Base-by-base conservation (phyloP, 2,329 filamentous ascomycete genomes). In the Graphilbum sp. region DNA sequence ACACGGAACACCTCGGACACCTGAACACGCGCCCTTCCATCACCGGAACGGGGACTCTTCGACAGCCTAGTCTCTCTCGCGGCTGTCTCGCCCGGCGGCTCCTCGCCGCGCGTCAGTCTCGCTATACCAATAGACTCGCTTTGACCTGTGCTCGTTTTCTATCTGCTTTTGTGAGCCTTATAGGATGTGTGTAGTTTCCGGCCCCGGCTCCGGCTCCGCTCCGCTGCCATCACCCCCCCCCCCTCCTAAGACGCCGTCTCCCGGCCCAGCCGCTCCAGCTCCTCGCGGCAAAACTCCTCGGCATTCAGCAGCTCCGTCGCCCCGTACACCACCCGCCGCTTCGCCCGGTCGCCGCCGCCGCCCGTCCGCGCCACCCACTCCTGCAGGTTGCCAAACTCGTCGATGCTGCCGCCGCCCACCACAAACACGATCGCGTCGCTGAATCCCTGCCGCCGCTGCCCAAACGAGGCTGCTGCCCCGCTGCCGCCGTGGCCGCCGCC, bases 331-430 rank as follows among this genome's bases (percentile, higher is more conserved):
- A 98, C 81, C 46, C 86, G 70, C 58, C 83, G 80, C 55, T 74
- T 79, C 18, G 73, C 68, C 9, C 74, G 69, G 39, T 72, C 70
- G n/a, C 41, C 44, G 27, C 59, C 59, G 13, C 74, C 74, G 35
- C 67, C 66, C 4, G 84, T 86, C 46, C 88, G 70, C 55, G 74
- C 75, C 5, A 88, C 85, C 90, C 90, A 98, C 53, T 96, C 90
- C 54, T 94, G 85, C 54, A 98, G 56, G 57, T 98, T 98, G 17
- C 87, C 88, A 54, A 96, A 98, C 56, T 98, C 90, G 49, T 98
- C 90, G 83, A 98, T 96, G 54, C 86, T 95, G 32, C 90, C 90
- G 34, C 92, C 90, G 4, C 90, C 90, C 3, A 92, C 85, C 0
- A 84, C 88, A 53, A 95, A 94, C n/a, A 94, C 84, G 39, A 94